Conservation (phyloP, 495 filamentous ascomycete species). For the Polyplosphaeria fusca region DNA sequence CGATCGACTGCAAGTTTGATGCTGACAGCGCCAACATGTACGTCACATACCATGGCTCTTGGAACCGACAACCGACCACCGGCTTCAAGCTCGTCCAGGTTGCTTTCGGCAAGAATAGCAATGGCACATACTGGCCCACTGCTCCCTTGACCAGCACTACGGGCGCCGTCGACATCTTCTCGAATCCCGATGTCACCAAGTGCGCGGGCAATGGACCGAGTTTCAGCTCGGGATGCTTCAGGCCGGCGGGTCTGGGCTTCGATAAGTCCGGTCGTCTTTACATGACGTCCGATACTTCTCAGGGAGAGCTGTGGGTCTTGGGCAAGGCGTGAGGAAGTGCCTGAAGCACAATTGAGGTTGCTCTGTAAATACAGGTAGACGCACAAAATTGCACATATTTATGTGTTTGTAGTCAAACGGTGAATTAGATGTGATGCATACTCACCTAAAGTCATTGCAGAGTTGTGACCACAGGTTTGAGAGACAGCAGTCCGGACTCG, state of each 20-base stretch:
- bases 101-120: conserved; percentile 13
- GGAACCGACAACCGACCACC: conserved; percentile 26
- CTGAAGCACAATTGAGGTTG: no score
- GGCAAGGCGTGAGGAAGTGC: conserved; percentile 29
- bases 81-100: conserved; percentile 30
- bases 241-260: conserved; percentile 24
- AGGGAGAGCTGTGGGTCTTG: conserved; percentile 30
- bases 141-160: conserved; percentile 17
- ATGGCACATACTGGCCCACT: conserved; percentile 17
- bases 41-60: conserved; percentile 29
- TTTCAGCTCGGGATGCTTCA: conserved; percentile 27
- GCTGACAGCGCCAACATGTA: conserved; percentile 10
- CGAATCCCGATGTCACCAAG: conserved; percentile 29
- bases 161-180: conserved; percentile 19
- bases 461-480: no score
- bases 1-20: conserved; percentile 33
- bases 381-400: no score
- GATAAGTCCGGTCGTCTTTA: conserved; percentile 22
- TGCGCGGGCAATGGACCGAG: conserved; percentile 26
- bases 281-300: conserved; percentile 26
- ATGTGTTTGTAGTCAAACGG: no score
- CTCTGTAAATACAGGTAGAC: no score
- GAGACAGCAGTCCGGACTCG: no score
- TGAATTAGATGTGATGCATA: no score
- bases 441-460: no score